Base-by-base conservation (phyloP, 306 rosid species). In the Hippophae rhamnoides region DNA sequence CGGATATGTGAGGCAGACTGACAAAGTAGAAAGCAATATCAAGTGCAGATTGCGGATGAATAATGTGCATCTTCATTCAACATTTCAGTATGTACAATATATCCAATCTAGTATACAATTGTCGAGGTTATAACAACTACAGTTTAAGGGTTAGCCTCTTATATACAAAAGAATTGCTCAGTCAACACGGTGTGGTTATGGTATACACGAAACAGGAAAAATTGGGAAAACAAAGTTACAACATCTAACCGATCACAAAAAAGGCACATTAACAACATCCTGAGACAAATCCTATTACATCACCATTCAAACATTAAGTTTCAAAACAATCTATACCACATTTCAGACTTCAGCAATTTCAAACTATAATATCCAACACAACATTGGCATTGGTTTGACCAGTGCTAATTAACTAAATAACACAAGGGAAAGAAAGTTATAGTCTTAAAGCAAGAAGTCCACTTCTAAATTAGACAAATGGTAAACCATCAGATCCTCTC, bases 281-380 rank as follows among this genome's bases (percentile, higher is more conserved):
- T 78, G 77, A 60, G 72, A 83, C 77, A 79, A 71, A 78, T 74
- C 90, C 95, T 84, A 84, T 46, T 86, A 83, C 92, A 86, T 74
- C 80, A 69, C 13, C 68, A 77, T 70, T 75, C 81, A 83, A 71
- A 81, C 69, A 81, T 56, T 54, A 72, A 71, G 69, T 57, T 74
- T 67, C 77, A 61, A 76, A 74, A 72, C 44, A 84, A 74, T 83
- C 85, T 31, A 31, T 74, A 76, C 76, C 75, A 81, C 78, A 89
- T 73, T 80, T 45, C 75, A 75, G 78, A 79, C 92, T 65, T 66
- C 74, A 74, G 77, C 64, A 81, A 78, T 79, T 79, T 80, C 81
- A 81, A 72, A 86, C 76, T 79, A 89, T 68, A 77, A 89, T 89
- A 89, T 74, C 70, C 85, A 72, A 79, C 76, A 61, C 66, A 69